These are phyloP conservation scores for Balakata baccata DNA, from an alignment of 345 rosid species.

Conservation along the genomic window DNA sequence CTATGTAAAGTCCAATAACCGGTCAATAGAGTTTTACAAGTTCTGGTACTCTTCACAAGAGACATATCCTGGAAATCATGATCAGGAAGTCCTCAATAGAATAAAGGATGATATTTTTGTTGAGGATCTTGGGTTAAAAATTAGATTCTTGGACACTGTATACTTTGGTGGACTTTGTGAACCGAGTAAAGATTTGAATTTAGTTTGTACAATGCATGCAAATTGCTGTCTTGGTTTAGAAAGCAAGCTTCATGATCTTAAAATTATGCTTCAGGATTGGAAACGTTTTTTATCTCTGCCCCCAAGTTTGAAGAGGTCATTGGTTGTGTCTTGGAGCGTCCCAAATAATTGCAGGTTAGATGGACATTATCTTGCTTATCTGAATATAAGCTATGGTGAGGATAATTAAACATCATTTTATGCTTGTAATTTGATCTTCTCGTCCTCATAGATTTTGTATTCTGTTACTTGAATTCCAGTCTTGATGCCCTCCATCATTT, in stretches of 20 bases:
- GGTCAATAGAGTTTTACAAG: slow-evolving; percentile 70
- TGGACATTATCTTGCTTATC: not conserved
- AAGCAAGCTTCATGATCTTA: slow-evolving; percentile 72
- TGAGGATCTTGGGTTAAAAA: slow-evolving; percentile 45
- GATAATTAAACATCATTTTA: not conserved
- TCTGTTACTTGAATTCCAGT: slow-evolving; percentile 30
- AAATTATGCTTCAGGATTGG: slow-evolving; percentile 82
- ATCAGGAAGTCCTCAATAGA: slow-evolving; percentile 72
- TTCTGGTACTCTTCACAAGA: slow-evolving; percentile 70
- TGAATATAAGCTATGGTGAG: not conserved
- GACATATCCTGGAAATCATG: slow-evolving; percentile 57
- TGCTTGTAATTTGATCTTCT: not conserved
- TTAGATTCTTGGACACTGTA: slow-evolving; percentile 70
- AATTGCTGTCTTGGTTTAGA: slow-evolving; percentile 80
- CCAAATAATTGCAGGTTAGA: slow-evolving; percentile 81
- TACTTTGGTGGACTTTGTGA: slow-evolving; percentile 86
- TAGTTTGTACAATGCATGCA: slow-evolving; percentile 85
- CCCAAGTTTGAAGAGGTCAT: slow-evolving; percentile 40
- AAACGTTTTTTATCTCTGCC: slow-evolving; percentile 55
- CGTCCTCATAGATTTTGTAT: slow-evolving; percentile 3
- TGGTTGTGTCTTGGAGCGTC: slow-evolving; percentile 56
- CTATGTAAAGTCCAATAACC: slow-evolving; percentile 62
- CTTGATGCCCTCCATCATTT: slow-evolving; percentile 41
- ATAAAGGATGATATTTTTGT: slow-evolving; percentile 54
- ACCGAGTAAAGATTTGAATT: slow-evolving; percentile 67